Percentiles rank a stretch among this genome's conserved stretches.
phyloP scores from a whole-genome alignment of 2,329 filamentous ascomycete genomes.

The Geosmithia flava region DNA sequence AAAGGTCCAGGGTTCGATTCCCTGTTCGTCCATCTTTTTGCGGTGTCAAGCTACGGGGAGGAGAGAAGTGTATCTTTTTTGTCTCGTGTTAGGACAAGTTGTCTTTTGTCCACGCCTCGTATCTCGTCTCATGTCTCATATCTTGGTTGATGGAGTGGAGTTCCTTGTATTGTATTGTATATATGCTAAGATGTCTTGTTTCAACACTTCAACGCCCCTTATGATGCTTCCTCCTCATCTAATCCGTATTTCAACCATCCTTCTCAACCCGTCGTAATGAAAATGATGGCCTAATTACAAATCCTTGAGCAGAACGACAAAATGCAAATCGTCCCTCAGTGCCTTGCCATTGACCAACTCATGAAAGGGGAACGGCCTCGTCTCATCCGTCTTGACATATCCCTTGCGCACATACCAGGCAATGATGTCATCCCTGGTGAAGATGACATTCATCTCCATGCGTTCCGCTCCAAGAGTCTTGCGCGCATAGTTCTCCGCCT shows the following conservation, averaged over 20 bases:
- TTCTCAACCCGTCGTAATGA: not conserved
- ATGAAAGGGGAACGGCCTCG: slow-evolving; percentile 27
- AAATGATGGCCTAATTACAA: slow-evolving; percentile 5
- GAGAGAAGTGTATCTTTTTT: too few relatives aligned
- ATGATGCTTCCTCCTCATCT: too few relatives aligned
- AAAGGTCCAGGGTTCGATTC: slow-evolving; percentile 5
- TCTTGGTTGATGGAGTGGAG: too few relatives aligned
- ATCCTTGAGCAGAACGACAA: slow-evolving; percentile 26
- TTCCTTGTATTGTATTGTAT: too few relatives aligned
- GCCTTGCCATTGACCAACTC: slow-evolving; percentile 20
- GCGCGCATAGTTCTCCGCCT: slow-evolving; percentile 25
- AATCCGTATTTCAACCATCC: not conserved
- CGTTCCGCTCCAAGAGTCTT: slow-evolving; percentile 15
- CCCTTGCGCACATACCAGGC: slow-evolving; percentile 31
- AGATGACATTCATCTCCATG: slow-evolving; percentile 33
- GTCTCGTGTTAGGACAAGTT: not conserved
- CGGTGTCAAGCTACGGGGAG: not conserved
- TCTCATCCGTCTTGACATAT: slow-evolving; percentile 24
- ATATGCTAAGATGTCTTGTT: too few relatives aligned
- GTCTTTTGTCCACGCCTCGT: not conserved
- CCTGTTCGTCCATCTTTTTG: not conserved
- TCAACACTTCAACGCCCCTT: too few relatives aligned
- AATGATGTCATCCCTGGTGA: slow-evolving; percentile 28
- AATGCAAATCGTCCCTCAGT: slow-evolving; percentile 29
- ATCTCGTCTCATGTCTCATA: too few relatives aligned